phyloP scores from a whole-genome alignment of 2,329 filamentous ascomycete species.

The Botrytis byssoidea region DNA sequence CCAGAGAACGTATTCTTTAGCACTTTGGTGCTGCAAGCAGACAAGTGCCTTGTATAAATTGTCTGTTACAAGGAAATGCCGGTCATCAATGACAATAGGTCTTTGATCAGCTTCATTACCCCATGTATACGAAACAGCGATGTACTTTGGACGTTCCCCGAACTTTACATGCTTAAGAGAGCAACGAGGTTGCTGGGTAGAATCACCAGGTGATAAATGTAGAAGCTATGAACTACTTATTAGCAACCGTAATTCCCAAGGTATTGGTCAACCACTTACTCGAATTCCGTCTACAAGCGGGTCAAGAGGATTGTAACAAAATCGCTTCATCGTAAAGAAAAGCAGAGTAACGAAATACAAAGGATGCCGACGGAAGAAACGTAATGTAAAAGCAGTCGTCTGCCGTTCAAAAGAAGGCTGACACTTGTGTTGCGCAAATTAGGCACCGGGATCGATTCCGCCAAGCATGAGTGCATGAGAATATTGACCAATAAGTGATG shows the following conservation, averaged over 20 bases:
- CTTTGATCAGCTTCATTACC: slow-evolving; percentile 23
- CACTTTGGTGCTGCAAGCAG: background rate
- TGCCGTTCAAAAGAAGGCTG: background rate
- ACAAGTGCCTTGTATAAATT: slow-evolving; percentile 21
- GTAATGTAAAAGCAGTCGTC: background rate
- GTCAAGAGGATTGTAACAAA: slow-evolving; percentile 18
- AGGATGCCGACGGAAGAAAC: background rate
- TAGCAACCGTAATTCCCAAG: background rate
- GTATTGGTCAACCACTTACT: background rate
- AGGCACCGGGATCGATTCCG: background rate
- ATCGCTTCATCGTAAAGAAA: background rate
- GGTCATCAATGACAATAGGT: slow-evolving; percentile 29
- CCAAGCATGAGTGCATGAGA: background rate
- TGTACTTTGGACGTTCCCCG: slow-evolving; percentile 27
- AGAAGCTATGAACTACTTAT: background rate
- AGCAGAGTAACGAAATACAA: background rate
- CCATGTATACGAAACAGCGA: slow-evolving; percentile 37
- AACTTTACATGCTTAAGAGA: slow-evolving; percentile 22
- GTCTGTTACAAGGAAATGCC: slow-evolving; percentile 2
- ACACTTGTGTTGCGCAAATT: no score
- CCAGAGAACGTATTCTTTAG: slow-evolving; percentile 18
- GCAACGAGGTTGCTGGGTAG: background rate
- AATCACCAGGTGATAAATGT: background rate
- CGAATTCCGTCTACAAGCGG: slow-evolving; percentile 20
- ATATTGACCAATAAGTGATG: background rate